Conservation (phyloP, 371 early-diverging fungal species). For the Blakeslea trispora region DNA sequence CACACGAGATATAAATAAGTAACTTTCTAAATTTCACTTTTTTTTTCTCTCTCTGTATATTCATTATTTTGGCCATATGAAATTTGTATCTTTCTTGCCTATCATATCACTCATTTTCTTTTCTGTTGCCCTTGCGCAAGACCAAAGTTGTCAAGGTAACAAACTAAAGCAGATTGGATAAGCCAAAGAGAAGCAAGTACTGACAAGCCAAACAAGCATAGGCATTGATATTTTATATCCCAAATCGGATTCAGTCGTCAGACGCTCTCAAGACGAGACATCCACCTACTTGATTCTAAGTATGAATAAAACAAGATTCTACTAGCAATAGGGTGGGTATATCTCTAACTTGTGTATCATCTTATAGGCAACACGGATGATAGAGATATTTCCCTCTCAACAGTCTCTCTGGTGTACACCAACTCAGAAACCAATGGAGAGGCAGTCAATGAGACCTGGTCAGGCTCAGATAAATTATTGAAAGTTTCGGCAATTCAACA, state of each 20-base stretch:
- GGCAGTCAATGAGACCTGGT: neutral
- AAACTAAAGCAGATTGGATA: neutral
- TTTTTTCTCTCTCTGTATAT: neutral
- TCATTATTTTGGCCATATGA: neutral
- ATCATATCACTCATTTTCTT: neutral
- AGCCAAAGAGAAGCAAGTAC: neutral
- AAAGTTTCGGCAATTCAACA: constrained; percentile 9
- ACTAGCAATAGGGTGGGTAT: neutral
- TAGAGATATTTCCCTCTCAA: neutral
- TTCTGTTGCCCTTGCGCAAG: neutral
- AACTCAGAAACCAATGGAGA: neutral
- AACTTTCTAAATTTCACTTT: no score
- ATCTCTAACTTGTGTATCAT: no score
- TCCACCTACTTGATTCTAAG: constrained; percentile 8
- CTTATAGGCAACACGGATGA: constrained; percentile 1
- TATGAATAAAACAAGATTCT: neutral
- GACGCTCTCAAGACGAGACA: constrained; percentile 7
- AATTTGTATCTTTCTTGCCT: neutral
- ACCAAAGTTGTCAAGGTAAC: neutral
- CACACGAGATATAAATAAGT: no score
- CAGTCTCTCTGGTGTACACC: neutral
- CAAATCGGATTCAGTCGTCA: constrained; percentile 5
- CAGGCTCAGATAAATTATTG: constrained; percentile 1
- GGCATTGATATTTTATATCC: constrained; percentile 7
- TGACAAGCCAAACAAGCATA: neutral